Evolutionary conservation across 768 basidiomycete species (phyloP).

Genomic region (Neoboletus brunneissimus): DNA sequence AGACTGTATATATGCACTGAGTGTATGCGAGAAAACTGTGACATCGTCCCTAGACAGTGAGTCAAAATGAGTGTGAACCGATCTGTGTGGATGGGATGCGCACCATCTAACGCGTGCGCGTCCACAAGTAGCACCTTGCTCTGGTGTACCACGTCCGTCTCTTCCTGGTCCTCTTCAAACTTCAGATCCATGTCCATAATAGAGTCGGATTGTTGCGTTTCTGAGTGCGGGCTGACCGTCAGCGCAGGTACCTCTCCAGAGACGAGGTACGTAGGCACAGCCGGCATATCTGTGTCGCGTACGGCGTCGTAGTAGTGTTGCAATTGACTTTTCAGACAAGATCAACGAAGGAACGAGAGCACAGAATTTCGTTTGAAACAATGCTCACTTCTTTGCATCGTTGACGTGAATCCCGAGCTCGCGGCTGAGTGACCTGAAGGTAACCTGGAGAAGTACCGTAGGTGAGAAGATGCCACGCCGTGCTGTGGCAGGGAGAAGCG

Average conservation of each 20-base stretch:
- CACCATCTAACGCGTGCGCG: conserved; percentile 65
- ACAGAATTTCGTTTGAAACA: neutral
- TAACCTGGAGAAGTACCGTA: conserved; percentile 49
- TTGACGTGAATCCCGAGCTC: conserved; percentile 72
- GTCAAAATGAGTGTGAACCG: neutral
- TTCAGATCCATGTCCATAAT: conserved; percentile 37
- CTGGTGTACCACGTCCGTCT: conserved; percentile 43
- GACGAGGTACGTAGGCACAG: conserved; percentile 67
- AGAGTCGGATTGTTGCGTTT: conserved; percentile 6
- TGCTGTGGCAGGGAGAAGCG: neutral
- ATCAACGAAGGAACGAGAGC: neutral
- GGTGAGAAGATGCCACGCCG: neutral
- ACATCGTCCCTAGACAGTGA: conserved; percentile 44
- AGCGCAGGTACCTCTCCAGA: conserved; percentile 49
- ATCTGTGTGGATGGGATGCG: conserved; percentile 12
- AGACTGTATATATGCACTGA: conserved; percentile 70
- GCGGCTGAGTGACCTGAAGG: conserved; percentile 74
- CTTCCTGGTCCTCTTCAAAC: conserved; percentile 39
- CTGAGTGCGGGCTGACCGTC: neutral
- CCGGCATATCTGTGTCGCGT: conserved; percentile 28
- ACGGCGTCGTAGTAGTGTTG: conserved; percentile 52
- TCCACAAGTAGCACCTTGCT: conserved; percentile 56
- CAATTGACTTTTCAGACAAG: conserved; percentile 50
- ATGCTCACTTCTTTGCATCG: conserved; percentile 65
- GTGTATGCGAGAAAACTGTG: conserved; percentile 49